Evolutionary conservation across 2,329 filamentous ascomycete genomes (phyloP), one percentile per base, ranked within the genome.

Genomic region (Tothia fuscella): DNA sequence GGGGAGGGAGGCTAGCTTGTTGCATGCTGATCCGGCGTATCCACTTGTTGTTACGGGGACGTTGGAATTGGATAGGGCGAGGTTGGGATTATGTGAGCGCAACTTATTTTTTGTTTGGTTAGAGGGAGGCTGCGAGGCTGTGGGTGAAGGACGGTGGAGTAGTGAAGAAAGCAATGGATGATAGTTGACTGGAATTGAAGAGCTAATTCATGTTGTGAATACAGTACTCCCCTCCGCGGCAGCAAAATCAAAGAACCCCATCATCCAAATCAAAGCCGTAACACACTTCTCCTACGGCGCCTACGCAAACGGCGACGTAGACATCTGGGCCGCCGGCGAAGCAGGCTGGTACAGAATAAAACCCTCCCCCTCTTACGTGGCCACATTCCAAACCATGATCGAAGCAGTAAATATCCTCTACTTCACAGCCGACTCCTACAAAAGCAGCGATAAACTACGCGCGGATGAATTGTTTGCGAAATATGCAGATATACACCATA

Each of bases 341-440:
- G 71, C 76, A 10, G 80, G 79, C 33, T 85, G 80, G 78, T 84
- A 76, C 53, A 72, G 79, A 52, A 68, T 86, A 31, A 64, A 64
- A 24, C 79, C 82, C 1, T 63, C 71, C n/a, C 53, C 63, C 7
- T 56, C 60, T 2, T 87, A 83, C 55, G 59, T 62, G 38, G 50
- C 59, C 5, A 73, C 74, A 21, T 78, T 72, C 56, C 59, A 69
- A 22, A 64, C 68, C 36, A 81, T 82, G 67, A 66, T 71, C 39
- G 69, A 81, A 53, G 78, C 75, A 2, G 71, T 82, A 10, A 65
- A 68, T 6, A 59, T 83, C 16, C 72, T 84, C 49, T 82, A 82
- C 54, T 70, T 68, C 41, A 55, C 82, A 3, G 62, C 74, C 30
- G 72, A 76, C 41, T 65, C 72, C 7, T 79, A 81, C 50, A 53